Evolutionary conservation across 257 asterid species (phyloP), one percentile per base, ranked within the genome.

Genomic region (Solanum sejunctum): DNA sequence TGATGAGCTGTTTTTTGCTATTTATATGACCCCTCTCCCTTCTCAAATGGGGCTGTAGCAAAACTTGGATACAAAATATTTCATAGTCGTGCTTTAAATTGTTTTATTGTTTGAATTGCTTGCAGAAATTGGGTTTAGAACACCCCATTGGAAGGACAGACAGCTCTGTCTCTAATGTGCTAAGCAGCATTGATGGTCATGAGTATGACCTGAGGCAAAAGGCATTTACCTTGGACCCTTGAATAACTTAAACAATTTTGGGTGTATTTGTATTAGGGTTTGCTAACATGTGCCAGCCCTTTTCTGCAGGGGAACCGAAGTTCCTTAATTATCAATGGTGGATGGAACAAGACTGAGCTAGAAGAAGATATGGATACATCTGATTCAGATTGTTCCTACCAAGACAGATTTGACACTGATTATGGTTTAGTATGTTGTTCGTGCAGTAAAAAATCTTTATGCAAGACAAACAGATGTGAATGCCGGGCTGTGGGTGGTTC

Each of bases 361-460:
- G 99, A 93, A 64, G 85, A 97, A 64, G 85, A 97, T 88, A 97
- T 97, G 99, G 98, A 95, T 57, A 95, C 93, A 75, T 92, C 99
- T 3, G 97, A 86, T 28, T 83, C 89, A n/a, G 92, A 88, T 39
- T 58, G 85, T 23, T 86, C 92, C 1, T 89, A 85, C 47, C 43
- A 72, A 72, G 89, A 84, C 83, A 57, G 57, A 52, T 32, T 78
- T 13, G 91, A 94, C 71, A 93, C 88, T 64, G 90, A 87, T 10
- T 60, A 60, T 58, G 57, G 61, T 18, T 85, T 55, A 26, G 77
- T 77, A n/a, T 97, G 98, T 79, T 96, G 99, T 90, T 66, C 96
- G 3, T 97, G 99, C 88, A 92, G 94, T 82, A 95, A 73, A 85
- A 16, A 13, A 8, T 95, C 99, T 17, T 75, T n/a, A 4, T 97